Conservation (phyloP, 495 filamentous ascomycete genomes). For the Daldinia childiae region DNA sequence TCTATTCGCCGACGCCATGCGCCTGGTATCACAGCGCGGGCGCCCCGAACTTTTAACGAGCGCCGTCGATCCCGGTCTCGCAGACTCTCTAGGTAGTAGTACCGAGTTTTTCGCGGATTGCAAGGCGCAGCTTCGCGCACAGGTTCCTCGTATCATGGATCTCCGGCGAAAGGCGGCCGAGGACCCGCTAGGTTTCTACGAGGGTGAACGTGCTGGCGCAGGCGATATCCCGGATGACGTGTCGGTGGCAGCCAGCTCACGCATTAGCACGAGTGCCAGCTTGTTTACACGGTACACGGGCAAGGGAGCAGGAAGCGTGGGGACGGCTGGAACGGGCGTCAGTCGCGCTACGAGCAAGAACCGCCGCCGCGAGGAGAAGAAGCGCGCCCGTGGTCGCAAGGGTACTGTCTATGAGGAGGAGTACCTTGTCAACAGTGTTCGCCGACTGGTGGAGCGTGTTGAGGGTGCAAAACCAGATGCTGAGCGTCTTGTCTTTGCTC, state of each 20-base stretch:
- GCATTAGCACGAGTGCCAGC: conserved; percentile 76
- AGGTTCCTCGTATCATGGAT: conserved; percentile 84
- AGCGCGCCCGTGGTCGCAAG: conserved; percentile 92
- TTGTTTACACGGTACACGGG: conserved; percentile 94
- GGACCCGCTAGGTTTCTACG: conserved; percentile 83
- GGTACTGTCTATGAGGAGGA: conserved; percentile 98
- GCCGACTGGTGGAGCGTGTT: conserved; percentile 85
- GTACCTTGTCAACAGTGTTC: conserved; percentile 87
- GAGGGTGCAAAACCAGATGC: conserved; percentile 74
- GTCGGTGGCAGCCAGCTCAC: conserved; percentile 85
- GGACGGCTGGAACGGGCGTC: conserved; percentile 71
- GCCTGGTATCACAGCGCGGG: conserved; percentile 62
- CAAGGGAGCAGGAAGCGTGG: conserved; percentile 60
- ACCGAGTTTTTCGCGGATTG: conserved; percentile 94
- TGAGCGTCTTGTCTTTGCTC: conserved; percentile 72
- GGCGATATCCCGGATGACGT: conserved; percentile 88
- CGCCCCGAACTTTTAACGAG: conserved; percentile 58
- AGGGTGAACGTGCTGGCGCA: conserved; percentile 69
- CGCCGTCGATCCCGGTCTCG: conserved; percentile 76
- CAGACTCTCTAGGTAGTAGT: conserved; percentile 76
- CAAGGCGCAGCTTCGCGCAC: conserved; percentile 80
- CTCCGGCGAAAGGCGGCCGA: conserved; percentile 79
- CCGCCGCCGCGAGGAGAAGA: conserved; percentile 86
- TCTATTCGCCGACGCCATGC: conserved; percentile 83
- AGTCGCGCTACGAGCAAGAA: conserved; percentile 85